Base-by-base conservation (phyloP, 2,329 filamentous ascomycete species). In the Tetracladium maxilliforme region DNA sequence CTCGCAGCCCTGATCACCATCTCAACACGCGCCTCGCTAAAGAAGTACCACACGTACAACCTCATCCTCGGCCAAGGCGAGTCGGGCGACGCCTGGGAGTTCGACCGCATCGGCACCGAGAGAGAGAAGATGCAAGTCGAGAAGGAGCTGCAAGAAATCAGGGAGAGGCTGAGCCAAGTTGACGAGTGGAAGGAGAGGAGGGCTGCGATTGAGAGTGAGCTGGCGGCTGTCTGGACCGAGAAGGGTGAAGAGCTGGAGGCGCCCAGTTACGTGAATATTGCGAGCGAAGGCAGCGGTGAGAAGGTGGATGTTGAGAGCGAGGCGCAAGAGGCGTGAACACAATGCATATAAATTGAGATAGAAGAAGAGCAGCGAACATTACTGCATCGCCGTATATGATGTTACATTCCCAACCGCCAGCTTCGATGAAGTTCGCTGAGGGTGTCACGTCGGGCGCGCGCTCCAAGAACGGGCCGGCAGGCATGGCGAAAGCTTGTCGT, bases 21-120 rank as follows among this genome's bases (percentile, higher is more conserved):
- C 31, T 93, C 84, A 2, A 98, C 90, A 1, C 77, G 90, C 21
- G 87, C 82, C 10, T 92, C 83, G 13, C 64, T 98, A 30, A 94
- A 94, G 52, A 86, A 87, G 43, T 95, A 95, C 44, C 90, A 98
- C 54, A 86, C 75, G 0, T 94, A 74, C 52, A 92, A 92, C 39
- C 70, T 98, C 7, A 76, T 75, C 4, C 69, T 98, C 5, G 86
- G 86, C 15, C 56, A 79, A 30, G 87, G 86, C 25, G 71, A 80
- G 10, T 66, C 72, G 25, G 82, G 78, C n/a, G 76, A 81, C 27
- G 78, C 79, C 41, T 95, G 90, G 83, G 77, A 87, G 36, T 80
- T 93, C 48, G 80, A 94, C 48, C 72, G 82, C 29, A 95, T 98
- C 37, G 90, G 90, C 30, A 94, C 86, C 0, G 82, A 84, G 44